phyloP scores from a whole-genome alignment of 306 rosid species.

The Casuarina equisetifolia region DNA sequence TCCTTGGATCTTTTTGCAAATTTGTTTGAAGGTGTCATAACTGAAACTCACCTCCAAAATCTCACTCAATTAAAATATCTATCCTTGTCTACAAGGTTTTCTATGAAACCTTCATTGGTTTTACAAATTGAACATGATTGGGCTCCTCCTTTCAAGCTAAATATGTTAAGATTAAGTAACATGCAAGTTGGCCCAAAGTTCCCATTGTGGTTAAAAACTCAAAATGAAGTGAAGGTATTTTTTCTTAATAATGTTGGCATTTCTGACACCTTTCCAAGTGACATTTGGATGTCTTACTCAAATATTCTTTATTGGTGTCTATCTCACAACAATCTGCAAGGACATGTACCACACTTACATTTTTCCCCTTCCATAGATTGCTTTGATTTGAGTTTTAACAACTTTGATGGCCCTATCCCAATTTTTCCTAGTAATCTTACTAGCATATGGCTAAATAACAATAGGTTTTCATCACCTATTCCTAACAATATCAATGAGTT shows the following conservation, averaged over 20 bases:
- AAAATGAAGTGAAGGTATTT: neutral
- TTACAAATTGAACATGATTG: neutral
- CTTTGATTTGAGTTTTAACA: too few relatives aligned
- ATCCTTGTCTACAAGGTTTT: neutral
- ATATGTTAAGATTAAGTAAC: neutral
- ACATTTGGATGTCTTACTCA: constrained; percentile 16
- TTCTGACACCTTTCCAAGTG: constrained; percentile 3
- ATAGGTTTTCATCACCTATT: too few relatives aligned
- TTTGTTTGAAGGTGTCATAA: too few relatives aligned
- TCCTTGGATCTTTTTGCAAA: too few relatives aligned
- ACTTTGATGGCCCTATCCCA: too few relatives aligned
- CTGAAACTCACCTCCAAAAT: too few relatives aligned
- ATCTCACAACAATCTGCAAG: constrained; percentile 14
- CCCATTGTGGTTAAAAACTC: constrained; percentile 1
- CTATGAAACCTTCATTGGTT: neutral
- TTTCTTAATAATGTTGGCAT: constrained; percentile 13
- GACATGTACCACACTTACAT: constrained; percentile 18
- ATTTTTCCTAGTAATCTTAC: too few relatives aligned
- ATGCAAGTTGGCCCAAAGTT: neutral
- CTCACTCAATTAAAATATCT: neutral
- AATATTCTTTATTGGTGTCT: constrained; percentile 2
- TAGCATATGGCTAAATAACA: too few relatives aligned
- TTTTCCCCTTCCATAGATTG: neutral
- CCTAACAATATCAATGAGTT: too few relatives aligned
- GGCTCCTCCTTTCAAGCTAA: neutral